These are phyloP conservation scores for Yamagishiella unicocca DNA, from an alignment of 139 green algal species.

Conservation along the genomic window DNA sequence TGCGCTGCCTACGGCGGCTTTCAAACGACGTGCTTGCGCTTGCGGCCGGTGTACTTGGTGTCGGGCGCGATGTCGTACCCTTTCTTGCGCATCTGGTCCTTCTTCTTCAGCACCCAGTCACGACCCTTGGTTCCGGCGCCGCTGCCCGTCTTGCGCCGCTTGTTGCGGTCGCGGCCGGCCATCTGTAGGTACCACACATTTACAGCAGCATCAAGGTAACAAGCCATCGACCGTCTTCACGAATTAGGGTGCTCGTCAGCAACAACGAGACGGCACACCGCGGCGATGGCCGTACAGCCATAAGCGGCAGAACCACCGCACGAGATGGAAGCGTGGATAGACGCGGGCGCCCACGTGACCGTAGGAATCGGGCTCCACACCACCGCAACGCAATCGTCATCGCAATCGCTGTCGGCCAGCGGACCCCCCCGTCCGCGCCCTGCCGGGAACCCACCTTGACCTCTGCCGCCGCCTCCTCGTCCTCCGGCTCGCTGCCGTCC, in stretches of 20 bases:
- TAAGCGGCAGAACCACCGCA: no score
- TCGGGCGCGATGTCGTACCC: constrained; percentile 87
- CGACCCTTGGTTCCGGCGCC: constrained; percentile 54
- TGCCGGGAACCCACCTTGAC: constrained; percentile 18
- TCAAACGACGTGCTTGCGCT: constrained; percentile 65
- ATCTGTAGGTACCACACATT: not conserved
- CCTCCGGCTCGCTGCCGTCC: constrained; percentile 56
- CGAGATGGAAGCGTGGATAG: no score
- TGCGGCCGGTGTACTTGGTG: constrained; percentile 95
- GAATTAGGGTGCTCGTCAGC: no score
- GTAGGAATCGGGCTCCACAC: no score
- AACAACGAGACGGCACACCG: no score
- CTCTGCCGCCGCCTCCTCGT: constrained; percentile 53
- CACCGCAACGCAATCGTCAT: no score
- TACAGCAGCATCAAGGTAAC: not conserved
- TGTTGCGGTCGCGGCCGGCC: constrained; percentile 39
- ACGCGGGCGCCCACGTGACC: no score
- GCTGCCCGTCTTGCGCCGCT: constrained; percentile 27
- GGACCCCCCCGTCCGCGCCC: constrained; percentile 73
- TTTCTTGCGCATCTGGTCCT: constrained; percentile 86
- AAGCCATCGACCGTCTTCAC: not conserved
- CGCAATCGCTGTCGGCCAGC: not conserved
- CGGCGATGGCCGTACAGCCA: no score
- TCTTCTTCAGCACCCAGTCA: constrained; percentile 95
- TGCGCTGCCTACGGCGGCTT: not conserved